phyloP scores from a whole-genome alignment of 176 grass and related monocot species.

The Triticum timopheevii region DNA sequence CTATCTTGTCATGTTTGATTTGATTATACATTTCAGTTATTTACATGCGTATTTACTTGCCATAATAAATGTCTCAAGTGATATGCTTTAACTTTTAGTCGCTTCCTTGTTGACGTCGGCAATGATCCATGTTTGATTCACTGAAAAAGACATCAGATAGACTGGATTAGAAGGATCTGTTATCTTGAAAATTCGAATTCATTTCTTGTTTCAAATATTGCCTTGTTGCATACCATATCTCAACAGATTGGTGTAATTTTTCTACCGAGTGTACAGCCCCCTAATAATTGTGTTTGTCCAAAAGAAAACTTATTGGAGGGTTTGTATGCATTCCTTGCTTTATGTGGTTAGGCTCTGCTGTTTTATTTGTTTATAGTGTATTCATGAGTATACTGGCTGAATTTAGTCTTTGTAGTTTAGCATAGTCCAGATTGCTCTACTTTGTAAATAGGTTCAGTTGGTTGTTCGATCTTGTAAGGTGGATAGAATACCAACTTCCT shows the following conservation, averaged over 20 bases:
- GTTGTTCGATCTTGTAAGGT: background rate
- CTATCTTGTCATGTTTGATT: conserved; percentile 8
- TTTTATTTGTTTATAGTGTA: background rate
- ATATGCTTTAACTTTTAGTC: background rate
- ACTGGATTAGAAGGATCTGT: too few species aligned
- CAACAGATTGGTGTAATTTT: background rate
- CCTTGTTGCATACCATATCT: background rate
- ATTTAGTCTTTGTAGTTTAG: background rate
- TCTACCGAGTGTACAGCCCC: too few species aligned
- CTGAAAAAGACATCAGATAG: too few species aligned
- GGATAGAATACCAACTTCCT: background rate
- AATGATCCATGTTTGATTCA: background rate
- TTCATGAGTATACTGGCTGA: background rate
- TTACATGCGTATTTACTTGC: background rate
- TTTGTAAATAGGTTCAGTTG: background rate
- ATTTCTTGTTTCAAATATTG: background rate
- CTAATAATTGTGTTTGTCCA: too few species aligned
- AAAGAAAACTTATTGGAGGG: background rate
- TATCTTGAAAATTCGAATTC: background rate
- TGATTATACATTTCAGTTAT: background rate
- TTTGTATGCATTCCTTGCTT: conserved; percentile 10
- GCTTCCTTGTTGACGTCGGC: background rate
- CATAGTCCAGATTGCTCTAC: background rate
- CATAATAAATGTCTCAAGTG: conserved; percentile 1
- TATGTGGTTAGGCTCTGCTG: background rate